Conservation (phyloP, 2,329 filamentous ascomycete species). For the Stagonosporopsis rhizophila region DNA sequence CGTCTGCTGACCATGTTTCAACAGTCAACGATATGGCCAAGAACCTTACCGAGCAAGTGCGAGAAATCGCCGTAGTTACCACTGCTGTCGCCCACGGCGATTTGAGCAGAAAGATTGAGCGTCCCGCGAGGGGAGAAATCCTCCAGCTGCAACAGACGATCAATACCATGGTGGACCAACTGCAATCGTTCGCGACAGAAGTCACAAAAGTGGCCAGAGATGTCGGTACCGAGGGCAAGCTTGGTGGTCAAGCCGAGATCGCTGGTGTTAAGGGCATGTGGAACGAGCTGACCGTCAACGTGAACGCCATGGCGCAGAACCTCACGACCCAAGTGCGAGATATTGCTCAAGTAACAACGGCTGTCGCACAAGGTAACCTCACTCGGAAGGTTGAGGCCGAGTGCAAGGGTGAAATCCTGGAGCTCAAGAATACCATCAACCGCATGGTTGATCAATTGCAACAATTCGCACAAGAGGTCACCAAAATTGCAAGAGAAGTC, state of each 20-base stretch:
- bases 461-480: slow-evolving; percentile 62
- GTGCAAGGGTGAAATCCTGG: slow-evolving; percentile 60
- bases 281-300: slow-evolving; percentile 67
- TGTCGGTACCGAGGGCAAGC: slow-evolving; percentile 69
- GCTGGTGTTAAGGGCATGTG: slow-evolving; percentile 70
- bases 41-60: slow-evolving; percentile 96
- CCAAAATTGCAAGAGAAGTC: slow-evolving; percentile 60
- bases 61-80: slow-evolving; percentile 96
- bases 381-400: slow-evolving; percentile 60
- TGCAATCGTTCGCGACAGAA: slow-evolving; percentile 70
- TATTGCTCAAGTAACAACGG: slow-evolving; percentile 61
- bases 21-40: slow-evolving; percentile 96
- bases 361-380: slow-evolving; percentile 60
- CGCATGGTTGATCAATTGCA: slow-evolving; percentile 61
- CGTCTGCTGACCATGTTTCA: slow-evolving; percentile 36
- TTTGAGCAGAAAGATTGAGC: slow-evolving; percentile 93
- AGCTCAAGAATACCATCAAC: slow-evolving; percentile 61
- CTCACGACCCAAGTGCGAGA: slow-evolving; percentile 62
- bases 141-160: slow-evolving; percentile 91
- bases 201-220: slow-evolving; percentile 70
- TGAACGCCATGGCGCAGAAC: slow-evolving; percentile 63
- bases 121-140: slow-evolving; percentile 93
- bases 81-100: slow-evolving; percentile 95
- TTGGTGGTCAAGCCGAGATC: slow-evolving; percentile 69
- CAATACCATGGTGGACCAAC: slow-evolving; percentile 71